Base-by-base conservation (phyloP, 768 basidiomycete genomes). In the Podaxis pistillaris region DNA sequence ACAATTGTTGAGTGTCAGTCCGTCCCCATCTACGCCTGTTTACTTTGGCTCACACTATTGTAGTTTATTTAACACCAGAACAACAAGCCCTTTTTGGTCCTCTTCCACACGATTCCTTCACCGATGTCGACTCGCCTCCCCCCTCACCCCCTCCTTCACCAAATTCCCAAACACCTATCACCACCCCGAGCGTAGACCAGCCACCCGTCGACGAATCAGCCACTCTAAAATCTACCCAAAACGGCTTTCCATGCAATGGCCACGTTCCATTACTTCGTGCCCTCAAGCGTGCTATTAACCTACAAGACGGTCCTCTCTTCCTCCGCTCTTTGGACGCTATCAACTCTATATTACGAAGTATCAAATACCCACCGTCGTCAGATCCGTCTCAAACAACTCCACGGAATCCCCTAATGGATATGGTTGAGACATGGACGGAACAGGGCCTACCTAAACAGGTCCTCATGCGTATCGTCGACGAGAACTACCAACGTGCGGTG, bases 401-500 rank as follows among this genome's bases (percentile, higher is more conserved):
- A 0, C 74, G 73, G 2, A 90, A 90, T 64, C 64, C 74, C 1
- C 71, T 92, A 13, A 83, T 77, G 70, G 71, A 77, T 19, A 71
- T 74, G 1, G 76, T 87, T 4, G 73, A 77, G 41, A 68, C 74
- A 0, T 91, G 89, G 88, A 75, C 74, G 0, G 68, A 76, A 19
- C 75, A 68, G 1, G 86, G 85, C 2, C 70, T 95, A 28, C 90
- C 87, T 0, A 78, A 85, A 52, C 80, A 83, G 37, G 83, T 95
- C 1, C 78, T 90, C 62, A 81, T 87, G 77, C 87, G 89, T 46
- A 83, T 96, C 53, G 81, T 91, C 57, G 94, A 95, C 49, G 94
- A 98, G 78, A 91, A 89, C 40, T 98, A 99, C 69, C 94, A 98
- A 70, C 86, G 97, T 28, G 86, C 87, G 17, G 95, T 98, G 1